These are phyloP conservation scores for Penicillium aurantiogriseum DNA, from an alignment of 2,329 filamentous ascomycete genomes.

Conservation along the genomic window DNA sequence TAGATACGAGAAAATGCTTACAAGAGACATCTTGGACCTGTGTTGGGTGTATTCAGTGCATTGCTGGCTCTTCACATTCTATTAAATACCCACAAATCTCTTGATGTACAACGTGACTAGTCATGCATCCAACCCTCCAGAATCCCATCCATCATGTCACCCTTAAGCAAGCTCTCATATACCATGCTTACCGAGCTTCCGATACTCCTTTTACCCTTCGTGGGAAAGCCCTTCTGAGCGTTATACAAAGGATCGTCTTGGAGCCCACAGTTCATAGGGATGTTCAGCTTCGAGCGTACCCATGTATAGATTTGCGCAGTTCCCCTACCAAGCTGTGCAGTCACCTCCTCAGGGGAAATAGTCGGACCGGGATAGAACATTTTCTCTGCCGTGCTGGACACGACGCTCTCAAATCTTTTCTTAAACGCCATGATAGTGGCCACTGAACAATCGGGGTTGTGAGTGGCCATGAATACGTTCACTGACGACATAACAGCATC, in stretches of 20 bases:
- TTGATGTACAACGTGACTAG: neutral
- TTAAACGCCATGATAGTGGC: slow-evolving; percentile 8
- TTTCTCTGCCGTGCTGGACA: slow-evolving; percentile 4
- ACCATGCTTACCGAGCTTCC: slow-evolving; percentile 13
- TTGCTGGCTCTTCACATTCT: too few relatives aligned
- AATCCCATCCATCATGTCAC: slow-evolving; percentile 10
- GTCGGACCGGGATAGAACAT: slow-evolving; percentile 11
- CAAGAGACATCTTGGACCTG: too few relatives aligned
- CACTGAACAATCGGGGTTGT: slow-evolving; percentile 7
- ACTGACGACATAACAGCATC: slow-evolving; percentile 9
- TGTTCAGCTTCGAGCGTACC: slow-evolving; percentile 12
- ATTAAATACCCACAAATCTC: neutral
- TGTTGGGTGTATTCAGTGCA: too few relatives aligned
- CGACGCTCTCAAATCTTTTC: neutral
- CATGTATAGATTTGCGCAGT: slow-evolving; percentile 13
- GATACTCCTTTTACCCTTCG: slow-evolving; percentile 11
- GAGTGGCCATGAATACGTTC: slow-evolving; percentile 6
- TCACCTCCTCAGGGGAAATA: slow-evolving; percentile 7
- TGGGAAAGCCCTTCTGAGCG: slow-evolving; percentile 8
- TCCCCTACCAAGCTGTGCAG: slow-evolving; percentile 6
- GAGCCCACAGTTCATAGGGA: slow-evolving; percentile 13
- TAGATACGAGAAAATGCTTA: too few relatives aligned
- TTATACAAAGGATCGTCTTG: slow-evolving; percentile 17
- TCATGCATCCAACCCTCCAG: neutral
- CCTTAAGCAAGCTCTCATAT: slow-evolving; percentile 13